A percentile compares a stretch with the other conserved stretches of the same genome.
Evolutionary conservation across 75 land plant species (phyloP).

Genomic region (Isoetes taiwanensis): DNA sequence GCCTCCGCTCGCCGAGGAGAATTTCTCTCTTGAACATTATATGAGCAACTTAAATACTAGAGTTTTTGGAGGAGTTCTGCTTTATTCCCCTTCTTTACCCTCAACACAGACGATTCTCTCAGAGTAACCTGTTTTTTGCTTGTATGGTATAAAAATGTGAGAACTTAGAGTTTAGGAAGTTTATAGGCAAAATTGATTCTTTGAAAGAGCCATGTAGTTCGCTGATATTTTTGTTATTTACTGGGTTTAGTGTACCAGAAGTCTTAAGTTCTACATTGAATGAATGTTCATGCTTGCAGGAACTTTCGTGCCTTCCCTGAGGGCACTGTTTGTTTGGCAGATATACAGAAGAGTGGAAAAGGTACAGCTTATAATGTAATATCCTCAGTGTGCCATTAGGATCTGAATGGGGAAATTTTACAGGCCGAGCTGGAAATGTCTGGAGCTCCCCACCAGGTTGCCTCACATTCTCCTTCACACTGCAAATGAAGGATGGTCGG

Average conservation of each 20-base stretch:
- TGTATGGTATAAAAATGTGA: too few relatives aligned
- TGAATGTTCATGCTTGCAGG: too few relatives aligned
- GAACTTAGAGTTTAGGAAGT: too few relatives aligned
- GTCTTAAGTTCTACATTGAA: too few relatives aligned
- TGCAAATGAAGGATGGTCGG: slow-evolving; percentile 76
- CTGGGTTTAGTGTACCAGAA: too few relatives aligned
- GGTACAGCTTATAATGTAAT: slow-evolving; percentile 24
- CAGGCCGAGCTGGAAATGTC: slow-evolving; percentile 71
- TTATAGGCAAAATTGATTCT: too few relatives aligned
- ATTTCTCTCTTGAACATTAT: slow-evolving; percentile 25
- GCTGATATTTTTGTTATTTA: too few relatives aligned
- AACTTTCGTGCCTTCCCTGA: slow-evolving; percentile 56
- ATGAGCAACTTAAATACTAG: slow-evolving; percentile 31
- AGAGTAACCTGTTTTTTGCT: too few relatives aligned
- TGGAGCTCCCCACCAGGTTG: slow-evolving; percentile 91
- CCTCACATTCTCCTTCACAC: slow-evolving; percentile 75
- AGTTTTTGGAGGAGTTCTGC: slow-evolving; percentile 43
- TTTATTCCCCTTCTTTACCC: slow-evolving; percentile 61
- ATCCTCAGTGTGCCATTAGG: not conserved
- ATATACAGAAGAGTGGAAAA: slow-evolving; percentile 69
- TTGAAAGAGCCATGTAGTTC: too few relatives aligned
- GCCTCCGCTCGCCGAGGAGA: not conserved
- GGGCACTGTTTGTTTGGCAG: slow-evolving; percentile 77
- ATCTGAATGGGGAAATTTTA: slow-evolving; percentile 1
- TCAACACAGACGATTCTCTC: slow-evolving; percentile 80